Conservation (phyloP, 306 rosid species). For the Delonix regia region DNA sequence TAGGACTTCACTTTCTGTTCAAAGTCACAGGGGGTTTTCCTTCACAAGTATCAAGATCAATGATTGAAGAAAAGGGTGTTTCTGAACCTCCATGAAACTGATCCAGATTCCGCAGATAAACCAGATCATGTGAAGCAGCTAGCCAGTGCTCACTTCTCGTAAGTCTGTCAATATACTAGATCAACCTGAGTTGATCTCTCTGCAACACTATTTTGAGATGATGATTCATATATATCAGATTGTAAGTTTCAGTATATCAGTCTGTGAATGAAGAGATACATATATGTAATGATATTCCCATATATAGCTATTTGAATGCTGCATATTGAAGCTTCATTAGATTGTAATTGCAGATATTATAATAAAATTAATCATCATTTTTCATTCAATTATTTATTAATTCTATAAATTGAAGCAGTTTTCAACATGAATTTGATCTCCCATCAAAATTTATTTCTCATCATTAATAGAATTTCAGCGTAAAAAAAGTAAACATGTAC, state of each 20-base stretch:
- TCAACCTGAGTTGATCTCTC: constrained; percentile 3
- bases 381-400: no score
- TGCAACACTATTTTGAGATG: not conserved
- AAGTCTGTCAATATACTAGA: constrained; percentile 50
- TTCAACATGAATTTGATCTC: no score
- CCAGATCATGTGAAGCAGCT: not conserved
- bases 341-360: no score
- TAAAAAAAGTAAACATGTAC: no score
- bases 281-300: not conserved
- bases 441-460: no score
- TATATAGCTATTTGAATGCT: not conserved
- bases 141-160: constrained; percentile 50
- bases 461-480: no score
- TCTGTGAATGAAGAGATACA: not conserved
- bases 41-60: not conserved
- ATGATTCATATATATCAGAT: not conserved
- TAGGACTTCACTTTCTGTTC: not conserved
- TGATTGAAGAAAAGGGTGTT: not conserved
- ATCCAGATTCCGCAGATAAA: constrained; percentile 4
- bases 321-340: not conserved
- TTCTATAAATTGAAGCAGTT: no score
- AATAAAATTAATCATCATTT: no score
- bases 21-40: not conserved
- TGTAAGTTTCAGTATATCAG: constrained; percentile 3
- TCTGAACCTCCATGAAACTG: constrained; percentile 2